phyloP scores from a whole-genome alignment of 345 rosid genomes.

The Punica granatum region DNA sequence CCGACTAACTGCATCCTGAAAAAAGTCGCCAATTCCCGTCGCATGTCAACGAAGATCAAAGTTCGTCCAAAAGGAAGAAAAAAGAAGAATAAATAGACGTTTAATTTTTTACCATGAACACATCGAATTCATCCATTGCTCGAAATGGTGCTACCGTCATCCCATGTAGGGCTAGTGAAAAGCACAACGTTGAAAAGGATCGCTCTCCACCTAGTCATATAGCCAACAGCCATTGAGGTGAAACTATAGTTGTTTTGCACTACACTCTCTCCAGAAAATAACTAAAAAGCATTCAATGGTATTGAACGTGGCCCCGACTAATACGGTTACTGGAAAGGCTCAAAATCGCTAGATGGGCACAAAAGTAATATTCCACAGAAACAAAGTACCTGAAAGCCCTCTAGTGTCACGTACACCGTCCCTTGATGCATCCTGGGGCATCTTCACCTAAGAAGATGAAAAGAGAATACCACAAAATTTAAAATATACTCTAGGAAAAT shows the following conservation, averaged over 20 bases:
- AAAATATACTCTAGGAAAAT: not conserved
- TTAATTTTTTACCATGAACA: slow-evolving; percentile 61
- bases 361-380: not conserved
- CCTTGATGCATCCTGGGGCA: slow-evolving; percentile 96
- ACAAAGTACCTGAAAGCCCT: slow-evolving; percentile 79
- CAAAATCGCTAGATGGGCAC: too few relatives aligned
- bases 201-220: slow-evolving; percentile 81
- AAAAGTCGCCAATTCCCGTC: not conserved
- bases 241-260: not conserved
- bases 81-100: not conserved
- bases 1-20: slow-evolving; percentile 92
- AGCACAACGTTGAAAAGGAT: slow-evolving; percentile 92
- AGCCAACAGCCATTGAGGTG: not conserved
- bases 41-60: slow-evolving; percentile 3
- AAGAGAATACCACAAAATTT: not conserved
- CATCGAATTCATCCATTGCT: slow-evolving; percentile 99
- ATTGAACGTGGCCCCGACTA: too few relatives aligned
- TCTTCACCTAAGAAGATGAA: slow-evolving; percentile 56
- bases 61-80: not conserved
- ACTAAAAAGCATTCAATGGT: too few relatives aligned
- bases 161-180: slow-evolving; percentile 84
- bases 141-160: slow-evolving; percentile 95
- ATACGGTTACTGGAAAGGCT: too few relatives aligned
- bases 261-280: not conserved
- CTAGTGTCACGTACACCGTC: slow-evolving; percentile 70